Conservation (phyloP, 495 filamentous ascomycete species). For the Arthonia radiata region DNA sequence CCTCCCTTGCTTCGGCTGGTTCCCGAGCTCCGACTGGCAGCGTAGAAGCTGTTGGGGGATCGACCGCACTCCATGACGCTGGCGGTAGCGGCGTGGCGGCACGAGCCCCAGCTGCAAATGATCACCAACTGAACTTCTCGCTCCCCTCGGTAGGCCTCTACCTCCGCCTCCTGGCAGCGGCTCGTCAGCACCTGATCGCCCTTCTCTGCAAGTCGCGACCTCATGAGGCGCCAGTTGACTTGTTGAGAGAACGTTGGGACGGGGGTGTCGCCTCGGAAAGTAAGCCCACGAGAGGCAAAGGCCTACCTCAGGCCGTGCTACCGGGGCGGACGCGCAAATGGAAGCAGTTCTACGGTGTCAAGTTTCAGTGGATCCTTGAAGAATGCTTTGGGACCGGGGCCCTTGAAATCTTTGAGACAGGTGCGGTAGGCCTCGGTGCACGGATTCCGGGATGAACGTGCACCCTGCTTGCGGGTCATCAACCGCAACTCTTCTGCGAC, state of each 20-base stretch:
- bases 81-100: conserved; percentile 22
- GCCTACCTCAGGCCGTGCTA: conserved; percentile 44
- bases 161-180: conserved; percentile 39
- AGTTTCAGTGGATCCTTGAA: conserved; percentile 53
- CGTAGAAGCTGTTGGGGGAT: conserved; percentile 35
- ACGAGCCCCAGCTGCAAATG: conserved; percentile 4
- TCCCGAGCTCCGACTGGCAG: conserved; percentile 35
- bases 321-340: conserved; percentile 61
- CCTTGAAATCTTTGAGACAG: conserved; percentile 68
- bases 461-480: too few relatives aligned
- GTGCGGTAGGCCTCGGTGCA: conserved; percentile 52
- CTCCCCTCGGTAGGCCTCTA: conserved; percentile 52
- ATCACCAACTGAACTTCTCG: conserved; percentile 29
- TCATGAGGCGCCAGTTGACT: conserved; percentile 36
- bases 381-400: conserved; percentile 56
- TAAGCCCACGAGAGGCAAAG: conserved; percentile 32
- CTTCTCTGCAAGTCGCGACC: conserved; percentile 38
- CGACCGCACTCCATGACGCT: conserved; percentile 24
- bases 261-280: conserved; percentile 39
- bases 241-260: conserved; percentile 59
- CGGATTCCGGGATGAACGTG: conserved; percentile 17
- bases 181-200: conserved; percentile 38
- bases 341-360: conserved; percentile 52
- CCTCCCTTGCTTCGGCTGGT: conserved; percentile 25
- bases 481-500: too few relatives aligned